Conservation (phyloP, 257 asterid species). For the Gentiana straminea region DNA sequence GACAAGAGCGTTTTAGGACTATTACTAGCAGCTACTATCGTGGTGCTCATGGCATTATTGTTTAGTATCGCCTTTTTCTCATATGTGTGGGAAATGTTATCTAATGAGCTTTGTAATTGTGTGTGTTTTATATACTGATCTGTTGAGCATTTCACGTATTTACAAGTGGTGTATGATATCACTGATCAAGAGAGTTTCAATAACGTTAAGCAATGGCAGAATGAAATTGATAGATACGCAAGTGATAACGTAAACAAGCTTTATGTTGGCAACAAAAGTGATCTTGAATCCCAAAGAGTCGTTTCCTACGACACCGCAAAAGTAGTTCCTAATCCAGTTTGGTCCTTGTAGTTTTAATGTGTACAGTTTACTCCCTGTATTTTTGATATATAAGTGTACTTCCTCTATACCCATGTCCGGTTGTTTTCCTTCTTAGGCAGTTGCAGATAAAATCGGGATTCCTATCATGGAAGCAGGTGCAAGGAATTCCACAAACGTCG, state of each 20-base stretch:
- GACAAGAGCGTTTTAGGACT: too few species aligned
- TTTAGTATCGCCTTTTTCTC: too few species aligned
- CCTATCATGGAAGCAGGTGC: constrained; percentile 44
- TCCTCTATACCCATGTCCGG: too few species aligned
- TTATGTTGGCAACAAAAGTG: constrained; percentile 78
- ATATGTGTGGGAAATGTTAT: too few species aligned
- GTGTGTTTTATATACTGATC: too few species aligned
- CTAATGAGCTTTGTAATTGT: too few species aligned
- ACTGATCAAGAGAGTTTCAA: constrained; percentile 90
- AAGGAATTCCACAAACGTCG: constrained; percentile 28
- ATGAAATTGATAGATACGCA: constrained; percentile 82
- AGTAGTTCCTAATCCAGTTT: constrained; percentile 22
- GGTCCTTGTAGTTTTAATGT: too few species aligned
- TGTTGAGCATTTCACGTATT: too few species aligned
- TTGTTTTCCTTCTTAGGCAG: constrained; percentile 17
- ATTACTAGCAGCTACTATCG: too few species aligned
- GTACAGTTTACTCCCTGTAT: not conserved
- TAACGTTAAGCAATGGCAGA: constrained; percentile 80
- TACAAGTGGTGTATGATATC: constrained; percentile 81
- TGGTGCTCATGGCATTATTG: too few species aligned
- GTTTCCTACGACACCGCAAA: constrained; percentile 67
- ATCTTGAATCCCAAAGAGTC: constrained; percentile 73
- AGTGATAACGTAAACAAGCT: constrained; percentile 90
- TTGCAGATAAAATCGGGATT: constrained; percentile 39
- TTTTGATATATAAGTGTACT: not conserved